Conservation (phyloP, 2,329 filamentous ascomycete genomes). For the Lachnellula occidentalis region DNA sequence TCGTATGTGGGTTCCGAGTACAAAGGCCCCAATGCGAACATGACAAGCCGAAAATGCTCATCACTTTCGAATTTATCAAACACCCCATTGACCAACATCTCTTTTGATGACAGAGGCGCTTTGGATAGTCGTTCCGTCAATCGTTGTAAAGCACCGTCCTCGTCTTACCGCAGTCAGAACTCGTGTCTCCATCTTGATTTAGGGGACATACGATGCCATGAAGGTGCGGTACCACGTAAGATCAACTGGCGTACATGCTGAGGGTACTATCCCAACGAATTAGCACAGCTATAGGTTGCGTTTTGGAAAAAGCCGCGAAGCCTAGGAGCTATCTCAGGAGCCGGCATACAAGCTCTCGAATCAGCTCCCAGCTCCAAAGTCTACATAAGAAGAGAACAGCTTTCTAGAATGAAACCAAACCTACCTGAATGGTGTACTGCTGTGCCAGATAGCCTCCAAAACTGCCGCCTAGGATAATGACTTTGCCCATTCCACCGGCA, state of each 20-base stretch:
- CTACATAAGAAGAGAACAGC: too few relatives aligned
- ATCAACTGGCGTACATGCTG: constrained; percentile 31
- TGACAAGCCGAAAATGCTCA: constrained; percentile 35
- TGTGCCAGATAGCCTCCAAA: constrained; percentile 37
- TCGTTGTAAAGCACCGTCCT: too few relatives aligned
- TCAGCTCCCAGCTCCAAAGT: too few relatives aligned
- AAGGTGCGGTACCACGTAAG: constrained; percentile 34
- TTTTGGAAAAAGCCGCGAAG: too few relatives aligned
- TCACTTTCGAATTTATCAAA: constrained; percentile 35
- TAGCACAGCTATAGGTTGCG: too few relatives aligned
- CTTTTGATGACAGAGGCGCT: constrained; percentile 33
- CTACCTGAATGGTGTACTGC: constrained; percentile 32
- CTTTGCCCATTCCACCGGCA: constrained; percentile 19
- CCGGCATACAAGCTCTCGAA: too few relatives aligned
- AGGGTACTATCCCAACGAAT: constrained; percentile 25
- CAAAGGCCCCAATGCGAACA: constrained; percentile 34
- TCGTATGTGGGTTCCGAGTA: constrained; percentile 33
- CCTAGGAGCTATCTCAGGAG: too few relatives aligned
- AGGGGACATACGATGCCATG: constrained; percentile 32
- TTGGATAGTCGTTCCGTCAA: too few relatives aligned
- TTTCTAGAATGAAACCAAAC: too few relatives aligned
- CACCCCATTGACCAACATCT: constrained; percentile 36
- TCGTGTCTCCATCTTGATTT: constrained; percentile 33
- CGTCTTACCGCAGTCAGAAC: constrained; percentile 10
- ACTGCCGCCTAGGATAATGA: constrained; percentile 35